Conservation (phyloP, 805 yeast genomes). For the Cyberlindnera xylosilytica region DNA sequence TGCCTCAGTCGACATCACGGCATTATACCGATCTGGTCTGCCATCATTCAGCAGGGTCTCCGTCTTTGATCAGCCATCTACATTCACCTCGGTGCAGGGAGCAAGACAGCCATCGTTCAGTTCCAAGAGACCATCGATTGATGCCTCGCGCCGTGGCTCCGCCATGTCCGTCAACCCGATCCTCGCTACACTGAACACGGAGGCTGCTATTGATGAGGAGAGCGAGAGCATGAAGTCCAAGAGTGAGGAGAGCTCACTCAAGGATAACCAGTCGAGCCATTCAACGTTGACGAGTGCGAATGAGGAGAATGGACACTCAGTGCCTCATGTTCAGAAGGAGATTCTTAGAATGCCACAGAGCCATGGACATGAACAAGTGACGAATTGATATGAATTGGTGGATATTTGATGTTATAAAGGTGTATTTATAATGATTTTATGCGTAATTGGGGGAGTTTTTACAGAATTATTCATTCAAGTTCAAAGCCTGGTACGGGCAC, state of each 20-base stretch:
- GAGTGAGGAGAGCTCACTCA: conserved; percentile 14
- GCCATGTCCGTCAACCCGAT: conserved; percentile 9
- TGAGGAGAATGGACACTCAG: not conserved
- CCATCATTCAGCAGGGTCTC: conserved; percentile 14
- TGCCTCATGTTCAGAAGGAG: not conserved
- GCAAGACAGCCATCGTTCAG: conserved; percentile 5
- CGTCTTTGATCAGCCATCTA: conserved; percentile 4
- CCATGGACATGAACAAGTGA: not conserved
- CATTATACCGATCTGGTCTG: conserved; percentile 27
- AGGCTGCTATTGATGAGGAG: conserved; percentile 13
- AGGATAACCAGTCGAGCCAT: conserved; percentile 9
- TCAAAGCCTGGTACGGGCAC: no score
- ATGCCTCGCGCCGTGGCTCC: conserved; percentile 8
- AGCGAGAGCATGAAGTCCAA: conserved; percentile 13
- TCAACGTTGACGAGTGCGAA: conserved; percentile 6
- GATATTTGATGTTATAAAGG: not conserved
- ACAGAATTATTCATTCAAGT: no score
- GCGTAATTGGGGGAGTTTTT: no score
- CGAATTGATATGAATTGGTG: not conserved
- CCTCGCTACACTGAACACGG: conserved; percentile 12
- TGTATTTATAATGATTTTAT: not conserved
- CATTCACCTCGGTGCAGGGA: not conserved
- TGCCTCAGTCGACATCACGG: conserved; percentile 36
- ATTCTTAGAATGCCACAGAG: not conserved
- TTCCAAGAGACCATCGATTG: conserved; percentile 2